Base-by-base conservation (phyloP, 1,139 yeast genomes). In the Diutina rugosa region DNA sequence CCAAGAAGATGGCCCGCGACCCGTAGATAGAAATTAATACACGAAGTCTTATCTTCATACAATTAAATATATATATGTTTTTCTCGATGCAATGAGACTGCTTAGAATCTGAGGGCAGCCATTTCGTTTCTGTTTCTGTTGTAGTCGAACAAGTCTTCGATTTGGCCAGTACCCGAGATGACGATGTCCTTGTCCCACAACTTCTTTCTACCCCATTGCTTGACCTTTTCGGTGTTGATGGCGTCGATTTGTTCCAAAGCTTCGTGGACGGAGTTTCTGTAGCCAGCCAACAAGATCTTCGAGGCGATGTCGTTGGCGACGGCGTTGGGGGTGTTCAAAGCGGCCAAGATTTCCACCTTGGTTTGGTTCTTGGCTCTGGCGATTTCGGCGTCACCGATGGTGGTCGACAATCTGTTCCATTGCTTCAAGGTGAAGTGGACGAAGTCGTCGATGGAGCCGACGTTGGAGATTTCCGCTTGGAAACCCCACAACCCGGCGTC, bases 171-270 rank as follows among this genome's bases (percentile, higher is more conserved):
- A 72, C 87, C 93, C 58, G 91, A 79, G 67, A 87, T 76, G 64
- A 87, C 95, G 67, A 87, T 77, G 71, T 87, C 95, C 77, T 83
- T 87, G 73, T 87, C 95, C 89, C 90, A 87, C 69, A 87, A 78
- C 72, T 81, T 76, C 62, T 77, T 78, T 68, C 80, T 79, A 64
- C 93, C 93, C 93, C 93, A 87, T 57, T 79, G 74, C 70, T 79
- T 81, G 63, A 87, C 76, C 64, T 82, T 82, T 63, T 75, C 72
- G 62, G 80, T 78, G 59, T 83, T 70, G 64, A 87, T 79, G 57
- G 82, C 76, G 66, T 87, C 91, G 66, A 87, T 81, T 64, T 78
- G 75, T 60, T 77, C 78, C 67, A 80, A 76, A 56, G 84, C 74
- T 72, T 85, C 89, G 58, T 73, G 74, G 60, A 81, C 69, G 8